These are phyloP conservation scores for Euptelea pleiosperma DNA, from an alignment of 164 flowering plant genomes.

Conservation along the genomic window DNA sequence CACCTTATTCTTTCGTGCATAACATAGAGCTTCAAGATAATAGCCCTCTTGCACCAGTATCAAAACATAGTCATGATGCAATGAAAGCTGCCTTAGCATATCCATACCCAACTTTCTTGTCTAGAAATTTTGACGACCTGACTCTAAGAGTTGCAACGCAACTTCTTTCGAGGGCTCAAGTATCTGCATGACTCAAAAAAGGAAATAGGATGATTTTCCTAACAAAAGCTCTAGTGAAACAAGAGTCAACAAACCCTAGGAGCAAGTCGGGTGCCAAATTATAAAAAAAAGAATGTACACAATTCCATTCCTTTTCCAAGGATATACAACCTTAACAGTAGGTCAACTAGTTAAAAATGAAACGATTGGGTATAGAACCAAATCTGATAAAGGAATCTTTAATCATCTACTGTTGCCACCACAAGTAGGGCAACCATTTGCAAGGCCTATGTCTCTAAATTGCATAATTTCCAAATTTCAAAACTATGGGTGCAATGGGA, in stretches of 20 bases:
- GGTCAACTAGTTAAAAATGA: too few species aligned
- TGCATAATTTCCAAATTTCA: too few species aligned
- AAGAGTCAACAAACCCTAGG: background rate
- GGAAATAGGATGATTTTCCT: background rate
- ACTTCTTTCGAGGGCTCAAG: constrained; percentile 95
- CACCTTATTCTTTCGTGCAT: constrained; percentile 84
- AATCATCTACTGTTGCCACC: too few species aligned
- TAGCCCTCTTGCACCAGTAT: constrained; percentile 87
- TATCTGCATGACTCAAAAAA: constrained; percentile 43
- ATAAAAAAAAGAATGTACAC: background rate
- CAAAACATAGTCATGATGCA: constrained; percentile 85
- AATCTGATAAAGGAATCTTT: too few species aligned
- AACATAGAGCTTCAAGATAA: constrained; percentile 88
- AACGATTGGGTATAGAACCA: too few species aligned
- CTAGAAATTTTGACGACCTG: constrained; percentile 64
- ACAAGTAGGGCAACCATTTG: too few species aligned
- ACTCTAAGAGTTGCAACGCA: constrained; percentile 82
- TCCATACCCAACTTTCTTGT: constrained; percentile 84
- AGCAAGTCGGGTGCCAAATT: background rate
- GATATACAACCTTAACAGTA: too few species aligned
- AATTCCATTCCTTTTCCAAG: background rate
- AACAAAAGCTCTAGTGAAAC: too few species aligned
- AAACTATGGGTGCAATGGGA: too few species aligned
- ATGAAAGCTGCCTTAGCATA: constrained; percentile 76
- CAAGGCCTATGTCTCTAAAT: too few species aligned